Base-by-base conservation (phyloP, 148 eudicot species). In the Diospyros kaki region DNA sequence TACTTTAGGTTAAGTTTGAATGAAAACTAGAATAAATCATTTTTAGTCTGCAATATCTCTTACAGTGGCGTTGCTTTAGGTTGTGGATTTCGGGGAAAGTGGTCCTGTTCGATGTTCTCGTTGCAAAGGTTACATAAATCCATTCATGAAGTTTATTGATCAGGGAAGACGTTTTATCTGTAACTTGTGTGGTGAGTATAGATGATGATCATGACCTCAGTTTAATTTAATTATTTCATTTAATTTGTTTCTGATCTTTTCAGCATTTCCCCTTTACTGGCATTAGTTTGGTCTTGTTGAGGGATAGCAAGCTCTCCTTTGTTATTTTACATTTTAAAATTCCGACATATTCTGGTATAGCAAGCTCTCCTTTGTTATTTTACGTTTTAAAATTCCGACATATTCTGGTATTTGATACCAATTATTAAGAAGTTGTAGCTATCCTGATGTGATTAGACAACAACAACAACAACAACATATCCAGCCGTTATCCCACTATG, bases 41-140 rank as follows among this genome's bases (percentile, higher is more conserved):
- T 60, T 68, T 51, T 6, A 9, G 50, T 40, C n/a, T 45, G 54
- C 28, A 28, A 68, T 58, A 12, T 75, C 17, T 9, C 54, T 76
- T 41, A 76, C 52, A 60, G 4, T 63, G 51, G 77, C 45, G 52
- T 28, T 54, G 28, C 58, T 76, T 15, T 85, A 94, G 98, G 79
- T 92, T 66, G 98, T 94, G 75, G 97, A 94, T 86, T 93, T 96
- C 82, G 97, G 98, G 64, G 99, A 96, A 84, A 84, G 90, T 81
- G 99, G 99, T 73, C 99, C 99, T 55, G 89, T 96, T 79, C 91
- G 99, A 55, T 96, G 99, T 81, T 93, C 98, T 82, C 99, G 97
- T 72, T 96, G 99, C 90, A 96, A 96, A 88, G 98, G 89, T 83
- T 96, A 96, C 83, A 89, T 96, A 68, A 96, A 96, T 80, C 98